Conservation (phyloP, 768 basidiomycete species). For the Cyathus striatus region DNA sequence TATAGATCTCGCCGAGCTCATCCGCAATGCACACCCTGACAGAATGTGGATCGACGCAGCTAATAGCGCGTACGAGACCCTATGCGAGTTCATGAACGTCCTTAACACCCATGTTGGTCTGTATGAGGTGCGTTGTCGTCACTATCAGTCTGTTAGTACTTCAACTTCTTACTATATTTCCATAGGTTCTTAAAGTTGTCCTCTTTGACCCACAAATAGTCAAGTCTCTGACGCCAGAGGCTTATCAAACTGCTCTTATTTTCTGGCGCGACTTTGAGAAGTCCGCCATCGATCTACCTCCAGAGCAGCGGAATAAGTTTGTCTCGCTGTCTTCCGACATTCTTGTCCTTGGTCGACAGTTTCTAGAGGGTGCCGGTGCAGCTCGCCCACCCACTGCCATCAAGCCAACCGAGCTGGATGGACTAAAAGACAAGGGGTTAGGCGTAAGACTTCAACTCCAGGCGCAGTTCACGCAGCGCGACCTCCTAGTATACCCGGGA, state of each 20-base stretch:
- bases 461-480: conserved; percentile 70
- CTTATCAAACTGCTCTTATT: conserved; percentile 82
- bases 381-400: conserved; percentile 65
- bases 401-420: conserved; percentile 62
- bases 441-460: conserved; percentile 69
- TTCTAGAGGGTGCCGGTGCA: conserved; percentile 63
- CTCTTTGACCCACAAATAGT: conserved; percentile 65
- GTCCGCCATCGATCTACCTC: conserved; percentile 88
- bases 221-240: conserved; percentile 64
- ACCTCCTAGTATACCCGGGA: conserved; percentile 77
- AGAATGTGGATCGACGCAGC: conserved; percentile 76
- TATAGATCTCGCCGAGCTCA: conserved; percentile 92
- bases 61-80: conserved; percentile 81
- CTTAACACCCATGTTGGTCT: conserved; percentile 91
- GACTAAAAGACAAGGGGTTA: conserved; percentile 74
- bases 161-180: conserved; percentile 4
- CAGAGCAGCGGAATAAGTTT: conserved; percentile 71
- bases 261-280: conserved; percentile 98
- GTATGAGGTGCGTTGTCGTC: conserved; percentile 65
- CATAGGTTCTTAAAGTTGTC: conserved; percentile 66
- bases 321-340: conserved; percentile 90
- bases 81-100: conserved; percentile 97
- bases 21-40: conserved; percentile 93
- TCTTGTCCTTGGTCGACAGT: conserved; percentile 79
- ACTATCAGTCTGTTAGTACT: conserved; percentile 11